Percentiles rank a stretch among this genome's conserved stretches.
Conservation (phyloP, 129 eudicot genomes). For the Chrysanthemum lavandulifolium region DNA sequence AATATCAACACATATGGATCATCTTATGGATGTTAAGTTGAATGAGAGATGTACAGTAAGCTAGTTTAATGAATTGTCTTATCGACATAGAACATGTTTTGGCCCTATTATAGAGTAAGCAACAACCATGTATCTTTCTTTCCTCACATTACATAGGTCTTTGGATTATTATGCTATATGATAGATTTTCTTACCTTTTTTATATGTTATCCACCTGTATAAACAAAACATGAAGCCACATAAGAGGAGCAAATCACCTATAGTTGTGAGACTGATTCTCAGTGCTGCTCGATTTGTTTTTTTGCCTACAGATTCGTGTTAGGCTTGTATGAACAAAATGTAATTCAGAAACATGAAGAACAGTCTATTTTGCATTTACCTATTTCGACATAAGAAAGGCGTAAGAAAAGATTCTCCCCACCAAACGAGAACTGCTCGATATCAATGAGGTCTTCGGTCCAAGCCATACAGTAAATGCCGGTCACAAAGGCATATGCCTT, state of each 20-base stretch:
- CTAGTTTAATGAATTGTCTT: background rate
- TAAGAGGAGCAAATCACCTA: constrained; percentile 20
- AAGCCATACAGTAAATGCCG: constrained; percentile 36
- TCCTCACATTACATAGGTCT: background rate
- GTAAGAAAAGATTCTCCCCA: constrained; percentile 40
- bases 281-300: background rate
- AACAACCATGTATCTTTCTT: too few species aligned
- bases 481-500: constrained; percentile 37
- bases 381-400: constrained; percentile 32
- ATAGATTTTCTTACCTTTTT: constrained; percentile 15
- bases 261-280: constrained; percentile 23
- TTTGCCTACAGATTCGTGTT: too few species aligned
- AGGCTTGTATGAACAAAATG: too few species aligned
- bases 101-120: background rate
- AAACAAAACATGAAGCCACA: constrained; percentile 20
- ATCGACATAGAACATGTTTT: background rate
- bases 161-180: background rate
- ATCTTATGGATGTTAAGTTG: background rate
- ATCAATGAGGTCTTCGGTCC: constrained; percentile 37
- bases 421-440: constrained; percentile 24
- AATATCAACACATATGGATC: background rate
- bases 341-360: background rate
- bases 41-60: background rate
- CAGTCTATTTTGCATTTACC: constrained; percentile 20
- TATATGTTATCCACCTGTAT: constrained; percentile 4